Percentiles rank a stretch among this genome's conserved stretches.
phyloP scores from a whole-genome alignment of 2,329 filamentous ascomycete species.

The Fusarium palustre region DNA sequence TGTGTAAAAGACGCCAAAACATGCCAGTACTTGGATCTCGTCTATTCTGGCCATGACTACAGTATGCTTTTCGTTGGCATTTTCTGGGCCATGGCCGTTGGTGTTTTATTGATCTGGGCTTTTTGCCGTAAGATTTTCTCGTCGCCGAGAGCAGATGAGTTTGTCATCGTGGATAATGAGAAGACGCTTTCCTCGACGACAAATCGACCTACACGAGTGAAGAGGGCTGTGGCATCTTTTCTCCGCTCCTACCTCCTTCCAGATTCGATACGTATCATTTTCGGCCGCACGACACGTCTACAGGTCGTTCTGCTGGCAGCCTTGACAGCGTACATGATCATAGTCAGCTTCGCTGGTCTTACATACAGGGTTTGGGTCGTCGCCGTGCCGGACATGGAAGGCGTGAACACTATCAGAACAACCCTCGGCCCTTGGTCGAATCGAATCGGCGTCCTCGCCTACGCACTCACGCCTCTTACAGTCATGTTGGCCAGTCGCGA shows the following conservation, averaged over 20 bases:
- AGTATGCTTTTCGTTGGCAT: neutral
- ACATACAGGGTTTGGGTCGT: neutral
- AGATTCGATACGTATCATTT: neutral
- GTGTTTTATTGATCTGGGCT: neutral
- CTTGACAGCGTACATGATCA: neutral
- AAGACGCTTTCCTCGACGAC: accelerated
- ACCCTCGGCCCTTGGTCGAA: neutral
- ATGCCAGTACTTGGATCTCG: neutral
- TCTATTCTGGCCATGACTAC: neutral
- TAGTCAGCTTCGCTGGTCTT: neutral
- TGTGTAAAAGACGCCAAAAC: neutral
- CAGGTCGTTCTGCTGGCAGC: neutral
- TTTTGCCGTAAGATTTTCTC: neutral
- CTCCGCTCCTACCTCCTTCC: neutral
- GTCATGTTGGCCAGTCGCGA: neutral
- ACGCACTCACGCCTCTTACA: neutral
- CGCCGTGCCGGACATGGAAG: neutral
- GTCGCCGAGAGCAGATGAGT: neutral
- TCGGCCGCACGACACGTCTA: neutral
- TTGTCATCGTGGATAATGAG: neutral
- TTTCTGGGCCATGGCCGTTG: neutral
- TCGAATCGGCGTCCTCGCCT: neutral
- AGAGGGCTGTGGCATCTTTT: neutral
- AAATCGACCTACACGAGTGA: neutral
- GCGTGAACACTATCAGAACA: neutral